Conservation (phyloP, 306 rosid genomes). For the Herpetospermum pedunculosum region DNA sequence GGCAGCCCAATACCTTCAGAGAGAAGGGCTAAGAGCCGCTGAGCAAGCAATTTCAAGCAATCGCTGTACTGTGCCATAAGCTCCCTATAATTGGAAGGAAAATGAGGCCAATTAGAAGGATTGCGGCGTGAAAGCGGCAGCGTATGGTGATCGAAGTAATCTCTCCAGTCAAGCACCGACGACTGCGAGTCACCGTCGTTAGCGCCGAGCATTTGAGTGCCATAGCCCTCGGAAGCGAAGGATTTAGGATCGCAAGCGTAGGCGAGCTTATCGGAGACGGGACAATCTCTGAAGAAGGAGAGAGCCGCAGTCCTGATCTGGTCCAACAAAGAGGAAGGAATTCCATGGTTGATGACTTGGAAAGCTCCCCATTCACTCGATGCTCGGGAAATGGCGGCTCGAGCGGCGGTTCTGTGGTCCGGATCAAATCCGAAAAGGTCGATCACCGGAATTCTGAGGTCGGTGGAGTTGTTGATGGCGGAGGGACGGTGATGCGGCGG, state of each 20-base stretch:
- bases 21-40: constrained; percentile 42
- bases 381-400: constrained; percentile 30
- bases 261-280: constrained; percentile 46
- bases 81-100: constrained; percentile 40
- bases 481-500: constrained; percentile 22
- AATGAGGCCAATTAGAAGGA: constrained; percentile 62
- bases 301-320: constrained; percentile 34
- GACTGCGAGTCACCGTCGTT: not conserved
- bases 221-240: constrained; percentile 78
- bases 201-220: constrained; percentile 58
- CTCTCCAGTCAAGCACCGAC: constrained; percentile 68
- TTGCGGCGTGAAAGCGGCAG: constrained; percentile 71
- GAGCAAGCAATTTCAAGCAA: constrained; percentile 41
- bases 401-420: constrained; percentile 17
- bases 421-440: constrained; percentile 38
- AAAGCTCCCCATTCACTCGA: constrained; percentile 80
- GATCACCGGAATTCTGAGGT: constrained; percentile 30
- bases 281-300: constrained; percentile 45
- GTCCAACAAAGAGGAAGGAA: constrained; percentile 32
- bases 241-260: constrained; percentile 42
- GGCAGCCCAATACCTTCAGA: constrained; percentile 62
- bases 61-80: constrained; percentile 37
- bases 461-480: not conserved
- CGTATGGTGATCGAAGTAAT: constrained; percentile 87
- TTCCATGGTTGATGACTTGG: constrained; percentile 66